A percentile compares a stretch with the other conserved stretches of the same genome.
Conservation (phyloP, 2,329 filamentous ascomycete species). For the Microdochium bolleyi region DNA sequence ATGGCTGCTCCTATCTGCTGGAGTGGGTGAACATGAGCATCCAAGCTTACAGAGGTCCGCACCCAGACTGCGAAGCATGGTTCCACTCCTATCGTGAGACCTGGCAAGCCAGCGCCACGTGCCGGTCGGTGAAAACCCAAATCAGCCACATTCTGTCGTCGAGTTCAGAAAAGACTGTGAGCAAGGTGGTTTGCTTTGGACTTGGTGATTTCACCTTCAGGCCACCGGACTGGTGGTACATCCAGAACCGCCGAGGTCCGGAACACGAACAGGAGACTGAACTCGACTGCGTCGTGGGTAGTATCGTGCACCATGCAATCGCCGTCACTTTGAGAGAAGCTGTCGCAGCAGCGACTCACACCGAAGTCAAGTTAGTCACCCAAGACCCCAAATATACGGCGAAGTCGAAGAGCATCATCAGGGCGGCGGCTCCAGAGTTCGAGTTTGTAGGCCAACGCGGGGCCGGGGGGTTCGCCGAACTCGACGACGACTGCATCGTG, state of each 20-base stretch:
- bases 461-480: not conserved
- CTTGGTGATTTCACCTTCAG: not conserved
- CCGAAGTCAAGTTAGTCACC: not conserved
- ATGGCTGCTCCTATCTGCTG: not conserved
- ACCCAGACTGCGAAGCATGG: not conserved
- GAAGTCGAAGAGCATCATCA: not conserved
- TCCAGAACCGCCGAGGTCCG: not conserved
- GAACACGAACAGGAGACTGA: not conserved
- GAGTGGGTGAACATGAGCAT: not conserved
- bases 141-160: not conserved
- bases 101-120: not conserved
- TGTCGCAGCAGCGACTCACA: not conserved
- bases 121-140: not conserved
- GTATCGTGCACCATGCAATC: not conserved
- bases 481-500: not conserved
- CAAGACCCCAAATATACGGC: not conserved
- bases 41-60: not conserved
- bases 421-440: not conserved
- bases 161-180: not conserved
- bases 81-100: not conserved
- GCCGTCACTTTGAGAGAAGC: not conserved
- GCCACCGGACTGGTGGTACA: not conserved
- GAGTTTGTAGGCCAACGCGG: not conserved
- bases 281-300: not conserved
- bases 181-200: not conserved